phyloP scores from a whole-genome alignment of 768 basidiomycete genomes.

The Mrakia blollopis region DNA sequence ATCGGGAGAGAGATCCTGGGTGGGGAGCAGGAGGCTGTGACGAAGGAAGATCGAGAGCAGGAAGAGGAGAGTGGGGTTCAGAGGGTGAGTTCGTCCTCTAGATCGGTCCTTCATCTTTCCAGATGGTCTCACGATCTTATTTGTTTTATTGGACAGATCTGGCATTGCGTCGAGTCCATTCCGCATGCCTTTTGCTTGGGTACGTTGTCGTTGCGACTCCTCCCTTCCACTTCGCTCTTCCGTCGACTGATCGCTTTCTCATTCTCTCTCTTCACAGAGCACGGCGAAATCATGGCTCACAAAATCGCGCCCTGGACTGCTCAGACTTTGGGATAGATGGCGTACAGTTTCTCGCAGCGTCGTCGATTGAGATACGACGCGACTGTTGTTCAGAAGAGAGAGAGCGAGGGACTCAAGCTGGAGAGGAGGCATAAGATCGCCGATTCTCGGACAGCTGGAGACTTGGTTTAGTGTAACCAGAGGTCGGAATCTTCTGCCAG shows the following conservation, averaged over 20 bases:
- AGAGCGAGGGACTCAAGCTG: too few species aligned
- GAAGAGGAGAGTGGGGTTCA: not conserved
- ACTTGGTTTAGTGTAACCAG: too few species aligned
- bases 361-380: too few species aligned
- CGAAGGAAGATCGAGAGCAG: not conserved
- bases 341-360: too few species aligned
- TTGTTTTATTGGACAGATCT: constrained; percentile 46
- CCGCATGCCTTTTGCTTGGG: constrained; percentile 73
- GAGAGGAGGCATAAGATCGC: too few species aligned
- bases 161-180: constrained; percentile 48
- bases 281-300: constrained; percentile 37
- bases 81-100: constrained; percentile 10
- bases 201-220: constrained; percentile 44
- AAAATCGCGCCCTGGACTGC: not conserved
- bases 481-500: too few species aligned
- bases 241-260: constrained; percentile 48
- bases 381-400: too few species aligned
- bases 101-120: not conserved
- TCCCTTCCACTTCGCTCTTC: not conserved
- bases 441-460: too few species aligned
- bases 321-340: not conserved
- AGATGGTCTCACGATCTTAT: not conserved
- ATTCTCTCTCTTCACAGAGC: constrained; percentile 47
- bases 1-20: not conserved
- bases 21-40: not conserved